phyloP scores from a whole-genome alignment of 176 grass and related monocot species.

The barley (Hordeum vulgare) region DNA sequence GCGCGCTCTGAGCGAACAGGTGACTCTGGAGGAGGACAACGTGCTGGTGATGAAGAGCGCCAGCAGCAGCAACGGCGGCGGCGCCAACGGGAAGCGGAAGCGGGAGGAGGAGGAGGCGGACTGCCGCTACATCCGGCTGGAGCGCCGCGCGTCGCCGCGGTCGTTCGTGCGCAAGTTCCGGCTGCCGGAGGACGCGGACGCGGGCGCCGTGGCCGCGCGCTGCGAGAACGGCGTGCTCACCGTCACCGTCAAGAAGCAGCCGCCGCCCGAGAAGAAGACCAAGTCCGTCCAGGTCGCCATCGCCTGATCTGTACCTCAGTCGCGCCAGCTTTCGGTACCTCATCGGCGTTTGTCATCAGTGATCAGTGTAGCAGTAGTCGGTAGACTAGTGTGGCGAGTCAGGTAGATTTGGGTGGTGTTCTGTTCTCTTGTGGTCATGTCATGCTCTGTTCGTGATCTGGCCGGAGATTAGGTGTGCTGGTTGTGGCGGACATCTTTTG shows the following conservation, averaged over 20 bases:
- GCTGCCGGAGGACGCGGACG: slow-evolving; percentile 43
- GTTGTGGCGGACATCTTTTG: no score
- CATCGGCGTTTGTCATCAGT: background rate
- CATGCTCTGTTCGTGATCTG: background rate
- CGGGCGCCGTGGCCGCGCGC: slow-evolving; percentile 32
- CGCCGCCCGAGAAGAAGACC: slow-evolving; percentile 65
- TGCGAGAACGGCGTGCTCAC: slow-evolving; percentile 74
- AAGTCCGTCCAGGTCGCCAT: slow-evolving; percentile 59
- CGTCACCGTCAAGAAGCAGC: slow-evolving; percentile 58
- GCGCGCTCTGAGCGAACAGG: slow-evolving; percentile 16
- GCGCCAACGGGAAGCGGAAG: slow-evolving; percentile 24
- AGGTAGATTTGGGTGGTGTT: background rate
- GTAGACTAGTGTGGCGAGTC: background rate
- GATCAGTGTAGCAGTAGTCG: background rate
- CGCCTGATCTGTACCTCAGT: background rate
- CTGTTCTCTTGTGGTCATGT: background rate
- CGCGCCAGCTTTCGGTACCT: no score
- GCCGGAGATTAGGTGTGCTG: no score
- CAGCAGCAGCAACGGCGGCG: slow-evolving; percentile 1
- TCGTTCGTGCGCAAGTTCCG: slow-evolving; percentile 45
- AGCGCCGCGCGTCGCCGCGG: slow-evolving; percentile 38
- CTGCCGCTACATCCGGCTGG: slow-evolving; percentile 60
- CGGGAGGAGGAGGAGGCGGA: slow-evolving; percentile 59
- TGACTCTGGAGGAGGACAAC: slow-evolving; percentile 79
- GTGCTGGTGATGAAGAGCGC: slow-evolving; percentile 59